Conservation (phyloP, 75 land plant genomes). For the Isoetes taiwanensis region DNA sequence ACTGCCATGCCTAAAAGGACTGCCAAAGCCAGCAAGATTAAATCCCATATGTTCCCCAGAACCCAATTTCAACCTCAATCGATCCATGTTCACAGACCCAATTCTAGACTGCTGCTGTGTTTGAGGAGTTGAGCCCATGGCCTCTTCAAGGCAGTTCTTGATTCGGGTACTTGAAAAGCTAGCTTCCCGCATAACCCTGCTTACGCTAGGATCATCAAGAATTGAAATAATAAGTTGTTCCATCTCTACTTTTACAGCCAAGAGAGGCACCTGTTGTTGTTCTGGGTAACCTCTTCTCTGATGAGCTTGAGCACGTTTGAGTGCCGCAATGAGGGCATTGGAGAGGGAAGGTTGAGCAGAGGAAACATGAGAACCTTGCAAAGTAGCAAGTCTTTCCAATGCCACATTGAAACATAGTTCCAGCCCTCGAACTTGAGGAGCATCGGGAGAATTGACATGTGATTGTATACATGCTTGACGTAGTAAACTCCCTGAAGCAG, state of each 20-base stretch:
- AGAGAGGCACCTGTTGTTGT: constrained; percentile 67
- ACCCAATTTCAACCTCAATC: too few species aligned
- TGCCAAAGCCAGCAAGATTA: too few species aligned
- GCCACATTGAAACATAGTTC: constrained; percentile 7
- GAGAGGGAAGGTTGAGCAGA: constrained; percentile 42
- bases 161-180: constrained; percentile 66
- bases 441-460: background rate
- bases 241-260: constrained; percentile 73
- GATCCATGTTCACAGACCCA: too few species aligned
- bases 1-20: background rate
- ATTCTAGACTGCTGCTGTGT: background rate
- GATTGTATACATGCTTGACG: constrained; percentile 3
- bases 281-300: constrained; percentile 80
- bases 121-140: too few species aligned
- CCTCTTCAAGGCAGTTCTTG: constrained; percentile 51
- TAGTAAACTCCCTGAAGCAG: background rate
- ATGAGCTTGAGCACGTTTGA: constrained; percentile 92
- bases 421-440: background rate
- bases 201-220: constrained; percentile 85
- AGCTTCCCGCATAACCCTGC: constrained; percentile 92
- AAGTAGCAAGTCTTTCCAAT: constrained; percentile 12
- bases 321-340: constrained; percentile 83
- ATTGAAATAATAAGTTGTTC: constrained; percentile 79
- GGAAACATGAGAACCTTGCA: constrained; percentile 10
- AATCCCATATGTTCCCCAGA: too few species aligned